phyloP scores from a whole-genome alignment of 1,284 basidiomycete species.

The Stygiomarasmius scandens region DNA sequence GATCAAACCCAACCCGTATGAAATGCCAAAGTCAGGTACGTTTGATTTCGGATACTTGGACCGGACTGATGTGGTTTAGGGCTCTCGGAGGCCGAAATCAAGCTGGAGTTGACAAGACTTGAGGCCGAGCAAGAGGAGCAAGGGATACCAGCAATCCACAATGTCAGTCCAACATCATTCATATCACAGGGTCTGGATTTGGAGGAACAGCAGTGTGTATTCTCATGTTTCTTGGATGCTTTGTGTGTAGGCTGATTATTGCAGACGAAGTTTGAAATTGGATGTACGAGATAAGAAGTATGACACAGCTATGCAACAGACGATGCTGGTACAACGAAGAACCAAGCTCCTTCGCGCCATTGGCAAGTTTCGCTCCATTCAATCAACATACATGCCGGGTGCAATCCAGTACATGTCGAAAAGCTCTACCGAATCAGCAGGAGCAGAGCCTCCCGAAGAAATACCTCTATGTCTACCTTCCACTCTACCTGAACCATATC shows the following conservation, averaged over 20 bases:
- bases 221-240: neutral
- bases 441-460: neutral
- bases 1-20: constrained; percentile 25
- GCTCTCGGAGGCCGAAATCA: constrained; percentile 12
- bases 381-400: neutral
- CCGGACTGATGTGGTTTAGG: neutral
- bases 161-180: constrained; percentile 13
- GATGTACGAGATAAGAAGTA: neutral
- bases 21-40: neutral
- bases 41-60: neutral
- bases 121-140: constrained; percentile 9
- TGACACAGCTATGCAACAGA: constrained; percentile 2
- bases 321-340: neutral
- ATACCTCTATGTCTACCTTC: constrained; percentile 1
- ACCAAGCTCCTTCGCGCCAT: constrained; percentile 3
- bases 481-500: neutral
- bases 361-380: neutral
- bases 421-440: neutral
- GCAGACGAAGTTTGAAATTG: neutral
- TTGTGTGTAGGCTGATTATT: neutral
- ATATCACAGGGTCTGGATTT: constrained; percentile 18
- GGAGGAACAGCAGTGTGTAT: constrained; percentile 21
- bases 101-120: constrained; percentile 13
- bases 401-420: neutral
- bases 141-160: neutral